Conservation (phyloP, 164 flowering plant genomes). For the Annona squamosa region DNA sequence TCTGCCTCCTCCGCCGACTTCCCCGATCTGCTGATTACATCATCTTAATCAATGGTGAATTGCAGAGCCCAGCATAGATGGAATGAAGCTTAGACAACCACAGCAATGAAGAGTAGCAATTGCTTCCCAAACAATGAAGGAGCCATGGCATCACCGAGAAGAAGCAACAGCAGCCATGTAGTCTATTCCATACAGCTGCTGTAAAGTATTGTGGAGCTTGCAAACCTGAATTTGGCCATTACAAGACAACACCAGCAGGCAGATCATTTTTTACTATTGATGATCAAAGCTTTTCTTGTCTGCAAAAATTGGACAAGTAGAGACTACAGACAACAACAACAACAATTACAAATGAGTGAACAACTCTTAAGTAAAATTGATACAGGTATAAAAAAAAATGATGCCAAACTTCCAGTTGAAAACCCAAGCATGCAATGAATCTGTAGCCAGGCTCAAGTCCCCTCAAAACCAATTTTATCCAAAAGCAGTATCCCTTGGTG, state of each 20-base stretch:
- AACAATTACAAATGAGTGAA: background rate
- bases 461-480: background rate
- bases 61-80: too few species aligned
- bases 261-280: background rate
- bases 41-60: too few species aligned
- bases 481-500: background rate
- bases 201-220: background rate
- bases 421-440: background rate
- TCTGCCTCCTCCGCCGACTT: too few species aligned
- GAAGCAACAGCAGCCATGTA: too few species aligned
- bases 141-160: too few species aligned
- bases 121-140: too few species aligned
- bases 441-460: background rate
- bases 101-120: too few species aligned
- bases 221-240: background rate
- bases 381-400: conserved; percentile 10
- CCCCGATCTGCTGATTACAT: too few species aligned
- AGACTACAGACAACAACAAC: background rate
- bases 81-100: too few species aligned
- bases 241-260: background rate
- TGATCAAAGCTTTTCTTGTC: background rate
- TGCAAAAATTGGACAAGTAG: background rate
- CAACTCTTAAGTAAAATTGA: conserved; percentile 11
- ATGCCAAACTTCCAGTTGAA: background rate
- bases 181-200: too few species aligned